A percentile compares a stretch with the other conserved stretches of the same genome.
phyloP scores from a whole-genome alignment of 2,329 filamentous ascomycete genomes.

The Cercospora sp. region DNA sequence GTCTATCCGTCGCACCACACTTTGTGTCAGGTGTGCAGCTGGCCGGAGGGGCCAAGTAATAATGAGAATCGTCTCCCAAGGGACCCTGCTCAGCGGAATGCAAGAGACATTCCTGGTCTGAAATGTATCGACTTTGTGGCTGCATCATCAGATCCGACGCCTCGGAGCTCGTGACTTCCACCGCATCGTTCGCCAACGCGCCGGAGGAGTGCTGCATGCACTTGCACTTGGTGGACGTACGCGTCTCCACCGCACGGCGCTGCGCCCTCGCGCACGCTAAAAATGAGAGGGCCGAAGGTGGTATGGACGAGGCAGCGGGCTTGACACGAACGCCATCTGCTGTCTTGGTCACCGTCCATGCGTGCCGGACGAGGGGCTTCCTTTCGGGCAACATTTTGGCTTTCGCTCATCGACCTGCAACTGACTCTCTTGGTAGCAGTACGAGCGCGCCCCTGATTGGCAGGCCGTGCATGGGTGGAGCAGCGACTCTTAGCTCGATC shows the following conservation, averaged over 20 bases:
- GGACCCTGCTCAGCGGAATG: conserved; percentile 19
- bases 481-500: conserved; percentile 2
- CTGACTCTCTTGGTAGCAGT: conserved; percentile 13
- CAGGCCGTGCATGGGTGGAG: conserved; percentile 12
- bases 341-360: conserved; percentile 2
- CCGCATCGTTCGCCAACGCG: conserved; percentile 20
- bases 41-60: conserved; percentile 23
- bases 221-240: conserved; percentile 12
- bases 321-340: conserved; percentile 14
- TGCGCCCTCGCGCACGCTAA: conserved; percentile 5
- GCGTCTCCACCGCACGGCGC: conserved; percentile 14
- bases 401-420: conserved; percentile 18
- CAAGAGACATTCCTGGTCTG: conserved; percentile 16
- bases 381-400: conserved; percentile 14
- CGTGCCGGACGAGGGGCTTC: conserved; percentile 14
- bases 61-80: conserved; percentile 14
- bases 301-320: neutral
- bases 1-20: conserved; percentile 26
- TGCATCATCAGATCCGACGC: conserved; percentile 24
- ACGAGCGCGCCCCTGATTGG: conserved; percentile 13
- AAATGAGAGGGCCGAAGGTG: conserved; percentile 4
- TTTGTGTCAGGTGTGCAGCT: conserved; percentile 28
- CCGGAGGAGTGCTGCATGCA: conserved; percentile 22
- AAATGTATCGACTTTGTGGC: conserved; percentile 16
- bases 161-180: conserved; percentile 25